Conservation (phyloP, 805 yeast species). For the Pichia cephalocereana region DNA sequence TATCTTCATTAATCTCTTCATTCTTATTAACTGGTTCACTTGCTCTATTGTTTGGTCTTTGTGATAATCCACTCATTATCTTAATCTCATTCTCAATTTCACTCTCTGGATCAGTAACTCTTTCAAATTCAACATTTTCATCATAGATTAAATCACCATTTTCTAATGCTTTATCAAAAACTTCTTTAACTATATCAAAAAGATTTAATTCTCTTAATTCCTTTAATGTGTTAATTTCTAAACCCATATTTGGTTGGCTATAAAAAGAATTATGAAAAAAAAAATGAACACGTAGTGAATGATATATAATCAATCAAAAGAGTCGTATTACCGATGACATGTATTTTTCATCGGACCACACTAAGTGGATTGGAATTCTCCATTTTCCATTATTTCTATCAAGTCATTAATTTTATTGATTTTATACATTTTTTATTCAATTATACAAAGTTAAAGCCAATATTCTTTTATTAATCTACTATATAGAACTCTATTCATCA, state of each 20-base stretch:
- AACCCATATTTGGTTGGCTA: not conserved
- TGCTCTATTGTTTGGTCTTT: conserved; percentile 29
- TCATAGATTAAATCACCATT: conserved; percentile 19
- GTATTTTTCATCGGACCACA: too few relatives aligned
- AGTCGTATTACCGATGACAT: too few relatives aligned
- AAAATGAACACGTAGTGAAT: too few relatives aligned
- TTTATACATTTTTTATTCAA: not conserved
- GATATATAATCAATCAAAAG: too few relatives aligned
- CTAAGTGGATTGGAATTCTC: too few relatives aligned
- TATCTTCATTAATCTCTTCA: conserved; percentile 29
- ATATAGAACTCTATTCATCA: conserved; percentile 19
- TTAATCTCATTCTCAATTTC: conserved; percentile 24
- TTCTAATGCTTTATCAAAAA: conserved; percentile 18
- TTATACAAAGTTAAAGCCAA: not conserved
- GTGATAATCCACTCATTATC: conserved; percentile 25
- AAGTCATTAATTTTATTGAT: not conserved
- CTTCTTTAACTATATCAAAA: conserved; percentile 8
- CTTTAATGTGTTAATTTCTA: conserved; percentile 11
- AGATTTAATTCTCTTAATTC: conserved; percentile 17
- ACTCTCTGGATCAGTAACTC: conserved; percentile 15
- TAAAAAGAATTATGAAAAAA: not conserved
- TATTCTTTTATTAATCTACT: not conserved
- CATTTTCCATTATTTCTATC: too few relatives aligned
- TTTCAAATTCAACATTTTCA: conserved; percentile 14
- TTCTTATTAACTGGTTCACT: conserved; percentile 19